Percentiles rank a stretch among this genome's conserved stretches.
Conservation (phyloP, 2,329 filamentous ascomycete genomes). For the Claviceps sp. region DNA sequence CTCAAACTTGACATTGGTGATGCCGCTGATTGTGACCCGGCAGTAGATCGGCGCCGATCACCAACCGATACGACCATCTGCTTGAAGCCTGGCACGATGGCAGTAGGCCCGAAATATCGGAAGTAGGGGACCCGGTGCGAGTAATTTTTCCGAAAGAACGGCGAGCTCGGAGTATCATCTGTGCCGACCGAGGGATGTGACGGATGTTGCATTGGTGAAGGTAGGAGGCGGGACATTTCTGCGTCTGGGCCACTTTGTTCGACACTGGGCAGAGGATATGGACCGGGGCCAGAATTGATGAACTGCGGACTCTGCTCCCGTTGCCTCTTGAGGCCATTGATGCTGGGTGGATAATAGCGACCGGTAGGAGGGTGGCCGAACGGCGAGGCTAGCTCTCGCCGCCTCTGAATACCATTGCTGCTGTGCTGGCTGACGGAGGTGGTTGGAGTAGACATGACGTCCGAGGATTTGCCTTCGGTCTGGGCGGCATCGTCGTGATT, state of each 20-base stretch:
- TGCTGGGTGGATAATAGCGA: neutral
- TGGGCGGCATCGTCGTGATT: slow-evolving; percentile 3
- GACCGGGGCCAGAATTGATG: neutral
- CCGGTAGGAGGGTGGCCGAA: neutral
- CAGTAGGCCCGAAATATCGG: slow-evolving; percentile 79
- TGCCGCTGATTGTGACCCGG: slow-evolving; percentile 40
- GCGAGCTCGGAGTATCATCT: slow-evolving; percentile 23
- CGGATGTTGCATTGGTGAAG: slow-evolving; percentile 8
- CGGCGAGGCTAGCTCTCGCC: neutral
- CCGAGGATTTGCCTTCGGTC: neutral
- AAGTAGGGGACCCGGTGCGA: slow-evolving; percentile 72
- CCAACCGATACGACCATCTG: slow-evolving; percentile 77
- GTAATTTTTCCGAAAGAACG: slow-evolving; percentile 35
- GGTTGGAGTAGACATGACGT: neutral
- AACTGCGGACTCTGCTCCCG: neutral
- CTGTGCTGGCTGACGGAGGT: neutral
- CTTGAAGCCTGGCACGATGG: slow-evolving; percentile 83
- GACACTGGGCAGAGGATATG: neutral
- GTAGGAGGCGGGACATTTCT: neutral
- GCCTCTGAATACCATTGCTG: neutral
- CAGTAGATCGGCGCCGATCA: slow-evolving; percentile 47
- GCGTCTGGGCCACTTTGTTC: neutral
- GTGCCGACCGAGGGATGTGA: slow-evolving; percentile 7
- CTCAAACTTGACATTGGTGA: slow-evolving; percentile 32
- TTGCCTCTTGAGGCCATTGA: neutral